A percentile compares a stretch with the other conserved stretches of the same genome.
These are phyloP conservation scores for Gossypium mustelinum DNA, from an alignment of 345 rosid species.

Conservation along the genomic window DNA sequence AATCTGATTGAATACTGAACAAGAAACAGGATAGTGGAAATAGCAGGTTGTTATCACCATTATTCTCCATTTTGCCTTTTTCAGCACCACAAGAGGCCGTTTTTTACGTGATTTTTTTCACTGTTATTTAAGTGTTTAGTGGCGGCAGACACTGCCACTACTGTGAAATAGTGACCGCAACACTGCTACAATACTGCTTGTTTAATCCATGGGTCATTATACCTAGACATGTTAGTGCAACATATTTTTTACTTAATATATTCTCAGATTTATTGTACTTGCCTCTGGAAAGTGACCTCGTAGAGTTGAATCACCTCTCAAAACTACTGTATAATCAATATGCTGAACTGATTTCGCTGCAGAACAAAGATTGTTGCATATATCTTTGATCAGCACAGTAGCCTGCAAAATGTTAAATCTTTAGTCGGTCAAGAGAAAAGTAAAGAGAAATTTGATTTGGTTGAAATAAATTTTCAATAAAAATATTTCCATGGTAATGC, in stretches of 20 bases:
- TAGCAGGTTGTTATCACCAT: too few relatives aligned
- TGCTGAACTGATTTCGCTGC: conserved; percentile 63
- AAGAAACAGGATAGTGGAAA: too few relatives aligned
- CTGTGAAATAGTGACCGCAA: not conserved
- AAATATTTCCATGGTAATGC: not conserved
- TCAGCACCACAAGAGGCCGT: not conserved
- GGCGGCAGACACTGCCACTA: not conserved
- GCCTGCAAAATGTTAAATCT: conserved; percentile 50
- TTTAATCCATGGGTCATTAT: not conserved
- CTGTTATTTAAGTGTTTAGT: not conserved
- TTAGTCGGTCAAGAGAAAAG: conserved; percentile 12
- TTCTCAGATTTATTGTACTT: conserved; percentile 26
- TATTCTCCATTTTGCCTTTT: too few relatives aligned
- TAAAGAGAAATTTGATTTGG: not conserved
- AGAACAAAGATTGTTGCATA: conserved; percentile 59
- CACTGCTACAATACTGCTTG: not conserved
- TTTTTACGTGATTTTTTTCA: not conserved
- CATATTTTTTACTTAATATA: conserved; percentile 1
- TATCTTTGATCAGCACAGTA: conserved; percentile 56
- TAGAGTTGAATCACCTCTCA: conserved; percentile 95
- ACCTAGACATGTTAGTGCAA: not conserved
- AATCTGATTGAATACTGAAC: too few relatives aligned
- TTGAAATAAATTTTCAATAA: not conserved
- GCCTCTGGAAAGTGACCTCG: conserved; percentile 98
- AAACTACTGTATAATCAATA: conserved; percentile 66